phyloP scores from a whole-genome alignment of 176 grass and related monocot species.

The Rhipidocladum racemiflorum region DNA sequence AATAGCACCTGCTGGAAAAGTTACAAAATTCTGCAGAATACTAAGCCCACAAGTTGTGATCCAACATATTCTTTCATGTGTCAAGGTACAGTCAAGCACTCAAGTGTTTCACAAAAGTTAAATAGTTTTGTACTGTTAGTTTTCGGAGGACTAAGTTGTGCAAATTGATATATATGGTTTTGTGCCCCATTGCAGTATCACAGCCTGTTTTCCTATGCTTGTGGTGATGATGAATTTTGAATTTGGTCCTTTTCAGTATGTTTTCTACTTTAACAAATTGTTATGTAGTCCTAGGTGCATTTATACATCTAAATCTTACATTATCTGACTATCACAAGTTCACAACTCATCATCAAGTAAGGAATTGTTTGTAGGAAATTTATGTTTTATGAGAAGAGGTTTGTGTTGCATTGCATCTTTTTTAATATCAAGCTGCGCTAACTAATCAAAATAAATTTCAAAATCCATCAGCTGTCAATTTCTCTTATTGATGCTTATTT shows the following conservation, averaged over 20 bases:
- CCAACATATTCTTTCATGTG: constrained; percentile 77
- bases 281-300: not conserved
- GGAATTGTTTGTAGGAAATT: not conserved
- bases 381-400: not conserved
- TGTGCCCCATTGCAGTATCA: not conserved
- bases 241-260: not conserved
- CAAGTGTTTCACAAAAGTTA: not conserved
- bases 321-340: not conserved
- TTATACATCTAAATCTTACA: not conserved
- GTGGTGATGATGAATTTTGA: not conserved
- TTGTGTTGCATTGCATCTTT: not conserved
- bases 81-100: constrained; percentile 42
- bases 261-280: not conserved
- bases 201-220: not conserved
- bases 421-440: not conserved
- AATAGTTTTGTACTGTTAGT: not conserved
- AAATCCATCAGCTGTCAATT: not conserved
- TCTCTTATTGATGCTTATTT: not conserved
- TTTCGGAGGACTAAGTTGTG: not conserved
- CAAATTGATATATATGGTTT: not conserved
- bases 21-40: constrained; percentile 80
- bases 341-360: not conserved
- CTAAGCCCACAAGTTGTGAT: constrained; percentile 58
- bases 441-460: not conserved
- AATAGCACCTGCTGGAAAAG: constrained; percentile 81